phyloP scores from a whole-genome alignment of 345 rosid species.

The Schrenkiella parvula region DNA sequence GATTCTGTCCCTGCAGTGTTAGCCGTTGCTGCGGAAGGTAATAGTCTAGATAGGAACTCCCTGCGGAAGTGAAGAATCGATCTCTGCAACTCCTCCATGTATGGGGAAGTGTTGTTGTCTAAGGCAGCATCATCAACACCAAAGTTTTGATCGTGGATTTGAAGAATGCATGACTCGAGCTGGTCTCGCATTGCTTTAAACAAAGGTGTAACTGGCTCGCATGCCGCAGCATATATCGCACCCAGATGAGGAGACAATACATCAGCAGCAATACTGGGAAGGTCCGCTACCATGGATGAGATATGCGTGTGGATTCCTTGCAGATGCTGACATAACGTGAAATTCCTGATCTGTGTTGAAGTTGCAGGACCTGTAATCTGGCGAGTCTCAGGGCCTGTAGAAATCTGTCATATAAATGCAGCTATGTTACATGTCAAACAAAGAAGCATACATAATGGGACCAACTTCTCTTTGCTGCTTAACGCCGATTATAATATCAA shows the following conservation, averaged over 20 bases:
- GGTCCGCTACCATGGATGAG: slow-evolving; percentile 58
- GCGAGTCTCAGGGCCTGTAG: slow-evolving; percentile 94
- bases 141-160: slow-evolving; percentile 91
- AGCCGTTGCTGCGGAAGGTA: slow-evolving; percentile 65
- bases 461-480: slow-evolving; percentile 8
- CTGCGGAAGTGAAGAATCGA: slow-evolving; percentile 81
- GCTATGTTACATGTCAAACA: slow-evolving; percentile 10
- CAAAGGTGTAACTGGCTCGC: slow-evolving; percentile 82
- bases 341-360: slow-evolving; percentile 80
- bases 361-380: slow-evolving; percentile 84
- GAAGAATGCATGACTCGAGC: slow-evolving; percentile 86
- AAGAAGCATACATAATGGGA: not conserved
- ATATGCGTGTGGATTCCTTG: slow-evolving; percentile 82
- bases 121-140: slow-evolving; percentile 76
- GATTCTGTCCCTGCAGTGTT: slow-evolving; percentile 60
- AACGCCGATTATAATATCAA: not conserved
- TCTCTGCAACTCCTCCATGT: slow-evolving; percentile 96
- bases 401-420: slow-evolving; percentile 60
- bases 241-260: slow-evolving; percentile 74
- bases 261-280: slow-evolving; percentile 79
- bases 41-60: slow-evolving; percentile 77
- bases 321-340: slow-evolving; percentile 83
- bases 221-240: slow-evolving; percentile 77
- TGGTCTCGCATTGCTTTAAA: slow-evolving; percentile 90
- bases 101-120: slow-evolving; percentile 87